Conservation (phyloP, 1,284 basidiomycete species). For the Wolfiporia cocos region DNA sequence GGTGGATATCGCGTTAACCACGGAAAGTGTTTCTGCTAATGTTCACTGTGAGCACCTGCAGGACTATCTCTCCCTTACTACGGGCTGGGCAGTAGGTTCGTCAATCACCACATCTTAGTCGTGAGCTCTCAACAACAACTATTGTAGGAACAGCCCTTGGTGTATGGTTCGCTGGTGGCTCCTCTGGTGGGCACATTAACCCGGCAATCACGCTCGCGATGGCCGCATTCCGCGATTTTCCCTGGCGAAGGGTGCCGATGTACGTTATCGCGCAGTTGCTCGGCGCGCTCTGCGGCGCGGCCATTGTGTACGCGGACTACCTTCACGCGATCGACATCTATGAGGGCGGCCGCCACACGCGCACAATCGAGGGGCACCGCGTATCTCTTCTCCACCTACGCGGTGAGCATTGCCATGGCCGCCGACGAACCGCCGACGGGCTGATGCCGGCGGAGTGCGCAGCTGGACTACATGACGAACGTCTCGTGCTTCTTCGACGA, state of each 20-base stretch:
- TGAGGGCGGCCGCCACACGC: constrained; percentile 54
- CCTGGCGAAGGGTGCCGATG: constrained; percentile 70
- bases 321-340: constrained; percentile 67
- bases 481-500: constrained; percentile 60
- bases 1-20: too few relatives aligned
- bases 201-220: constrained; percentile 72
- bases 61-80: constrained; percentile 51
- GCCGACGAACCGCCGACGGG: too few relatives aligned
- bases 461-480: constrained; percentile 54
- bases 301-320: constrained; percentile 72
- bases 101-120: too few relatives aligned
- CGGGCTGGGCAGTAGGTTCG: constrained; percentile 65
- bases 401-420: constrained; percentile 37
- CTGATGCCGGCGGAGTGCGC: too few relatives aligned
- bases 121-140: constrained; percentile 4
- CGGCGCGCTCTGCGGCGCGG: constrained; percentile 66
- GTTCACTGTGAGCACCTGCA: constrained; percentile 20
- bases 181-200: constrained; percentile 77
- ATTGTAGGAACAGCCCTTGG: constrained; percentile 47
- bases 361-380: constrained; percentile 63
- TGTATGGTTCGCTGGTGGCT: constrained; percentile 58
- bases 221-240: constrained; percentile 67
- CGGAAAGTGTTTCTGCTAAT: not conserved
- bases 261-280: constrained; percentile 70
- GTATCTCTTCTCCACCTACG: constrained; percentile 63